phyloP scores from a whole-genome alignment of 2,329 filamentous ascomycete genomes.

The Fusarium domesticum region DNA sequence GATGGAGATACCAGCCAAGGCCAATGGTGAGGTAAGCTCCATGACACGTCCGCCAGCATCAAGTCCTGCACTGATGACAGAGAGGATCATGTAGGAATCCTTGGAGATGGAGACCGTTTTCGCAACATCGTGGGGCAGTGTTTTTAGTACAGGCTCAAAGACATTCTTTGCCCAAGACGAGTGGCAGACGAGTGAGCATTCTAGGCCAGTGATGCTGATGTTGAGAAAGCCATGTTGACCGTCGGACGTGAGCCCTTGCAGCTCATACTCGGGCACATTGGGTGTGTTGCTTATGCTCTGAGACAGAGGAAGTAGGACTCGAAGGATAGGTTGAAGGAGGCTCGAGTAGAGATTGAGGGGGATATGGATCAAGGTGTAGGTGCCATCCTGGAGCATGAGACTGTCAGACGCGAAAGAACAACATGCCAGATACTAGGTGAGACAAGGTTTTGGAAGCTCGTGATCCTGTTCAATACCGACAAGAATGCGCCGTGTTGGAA shows the following conservation, averaged over 20 bases:
- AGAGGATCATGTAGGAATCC: slow-evolving; percentile 84
- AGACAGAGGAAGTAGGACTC: slow-evolving; percentile 69
- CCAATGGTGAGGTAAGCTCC: slow-evolving; percentile 85
- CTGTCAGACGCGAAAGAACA: slow-evolving; percentile 32
- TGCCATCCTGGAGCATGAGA: slow-evolving; percentile 66
- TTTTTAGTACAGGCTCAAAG: slow-evolving; percentile 68
- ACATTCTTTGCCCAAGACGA: slow-evolving; percentile 68
- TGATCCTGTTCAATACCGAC: no score
- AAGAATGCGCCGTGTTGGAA: neutral
- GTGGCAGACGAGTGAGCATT: slow-evolving; percentile 90
- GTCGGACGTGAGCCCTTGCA: slow-evolving; percentile 49
- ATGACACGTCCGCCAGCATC: slow-evolving; percentile 89
- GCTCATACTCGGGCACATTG: slow-evolving; percentile 36
- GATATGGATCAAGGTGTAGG: slow-evolving; percentile 85
- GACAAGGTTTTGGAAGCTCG: no score
- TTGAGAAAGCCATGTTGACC: slow-evolving; percentile 81
- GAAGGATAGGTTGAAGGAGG: slow-evolving; percentile 84
- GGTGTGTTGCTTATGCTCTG: slow-evolving; percentile 39
- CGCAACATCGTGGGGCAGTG: slow-evolving; percentile 54
- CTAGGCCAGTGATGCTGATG: slow-evolving; percentile 85
- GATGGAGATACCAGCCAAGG: slow-evolving; percentile 88
- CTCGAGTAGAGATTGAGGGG: slow-evolving; percentile 73
- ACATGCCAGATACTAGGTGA: neutral
- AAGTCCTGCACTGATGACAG: slow-evolving; percentile 83
- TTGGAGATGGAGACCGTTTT: slow-evolving; percentile 68